Percentiles rank a stretch among this genome's conserved stretches.
Conservation (phyloP, 148 eudicot species). For the Nepenthes mirabilis region DNA sequence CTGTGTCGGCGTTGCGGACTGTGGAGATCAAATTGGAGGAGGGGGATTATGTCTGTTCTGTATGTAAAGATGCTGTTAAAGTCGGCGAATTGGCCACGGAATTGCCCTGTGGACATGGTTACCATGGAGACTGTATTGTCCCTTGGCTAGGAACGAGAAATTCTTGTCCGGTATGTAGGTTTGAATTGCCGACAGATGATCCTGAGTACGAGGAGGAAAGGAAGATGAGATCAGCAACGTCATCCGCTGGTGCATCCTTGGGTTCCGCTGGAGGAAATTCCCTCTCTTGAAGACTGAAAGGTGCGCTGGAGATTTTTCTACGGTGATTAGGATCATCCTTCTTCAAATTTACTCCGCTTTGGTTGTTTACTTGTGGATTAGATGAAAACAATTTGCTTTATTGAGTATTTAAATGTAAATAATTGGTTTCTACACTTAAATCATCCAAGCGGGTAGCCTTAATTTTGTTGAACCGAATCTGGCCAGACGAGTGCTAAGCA, state of each 20-base stretch:
- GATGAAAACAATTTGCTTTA: not conserved
- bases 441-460: no score
- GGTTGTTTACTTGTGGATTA: not conserved
- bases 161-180: slow-evolving; percentile 85
- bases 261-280: slow-evolving; percentile 14
- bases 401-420: not conserved
- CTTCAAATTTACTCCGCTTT: not conserved
- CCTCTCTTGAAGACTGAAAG: no score
- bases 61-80: slow-evolving; percentile 56
- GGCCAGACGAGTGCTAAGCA: no score
- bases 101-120: slow-evolving; percentile 77
- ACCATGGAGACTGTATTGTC: slow-evolving; percentile 70
- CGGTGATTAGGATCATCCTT: not conserved
- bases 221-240: slow-evolving; percentile 22
- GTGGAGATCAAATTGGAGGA: slow-evolving; percentile 23
- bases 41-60: slow-evolving; percentile 36
- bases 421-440: not conserved
- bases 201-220: slow-evolving; percentile 68
- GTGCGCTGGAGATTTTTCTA: not conserved
- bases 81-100: slow-evolving; percentile 56
- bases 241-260: slow-evolving; percentile 3
- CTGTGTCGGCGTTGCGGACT: slow-evolving; percentile 26
- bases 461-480: no score
- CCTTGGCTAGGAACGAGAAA: slow-evolving; percentile 82
- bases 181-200: slow-evolving; percentile 80